Conservation (phyloP, 768 basidiomycete genomes). For the Mycena rosella region DNA sequence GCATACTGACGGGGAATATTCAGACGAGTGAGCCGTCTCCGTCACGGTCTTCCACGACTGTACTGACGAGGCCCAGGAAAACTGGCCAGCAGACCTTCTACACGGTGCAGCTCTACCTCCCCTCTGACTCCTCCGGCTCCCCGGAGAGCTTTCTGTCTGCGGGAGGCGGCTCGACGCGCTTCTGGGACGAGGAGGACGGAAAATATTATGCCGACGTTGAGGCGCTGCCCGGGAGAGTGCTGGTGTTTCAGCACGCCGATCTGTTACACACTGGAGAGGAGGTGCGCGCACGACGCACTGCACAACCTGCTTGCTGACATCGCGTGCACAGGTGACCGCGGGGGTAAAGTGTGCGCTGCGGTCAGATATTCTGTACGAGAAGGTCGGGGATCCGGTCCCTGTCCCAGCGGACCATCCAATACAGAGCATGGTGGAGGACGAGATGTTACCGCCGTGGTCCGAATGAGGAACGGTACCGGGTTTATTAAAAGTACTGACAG, state of each 20-base stretch:
- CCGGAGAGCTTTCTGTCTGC: slow-evolving; percentile 26
- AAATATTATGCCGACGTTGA: slow-evolving; percentile 28
- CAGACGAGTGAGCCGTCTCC: slow-evolving; percentile 13
- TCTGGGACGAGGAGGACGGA: slow-evolving; percentile 4
- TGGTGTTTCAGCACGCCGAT: slow-evolving; percentile 34
- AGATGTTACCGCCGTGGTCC: too few species aligned
- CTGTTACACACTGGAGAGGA: slow-evolving; percentile 34
- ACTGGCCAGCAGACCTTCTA: slow-evolving; percentile 33
- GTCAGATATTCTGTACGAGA: slow-evolving; percentile 31
- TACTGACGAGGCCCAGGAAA: background rate
- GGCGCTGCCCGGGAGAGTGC: slow-evolving; percentile 22
- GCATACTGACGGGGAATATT: slow-evolving; percentile 24
- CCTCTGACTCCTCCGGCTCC: slow-evolving; percentile 29
- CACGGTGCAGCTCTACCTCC: slow-evolving; percentile 35
- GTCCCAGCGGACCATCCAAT: background rate
- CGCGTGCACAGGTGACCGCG: slow-evolving; percentile 9
- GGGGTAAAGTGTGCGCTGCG: slow-evolving; percentile 29
- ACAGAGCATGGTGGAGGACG: too few species aligned
- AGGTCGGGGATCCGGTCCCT: slow-evolving; percentile 11
- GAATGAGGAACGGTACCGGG: too few species aligned
- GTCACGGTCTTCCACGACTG: background rate
- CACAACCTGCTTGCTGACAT: too few species aligned
- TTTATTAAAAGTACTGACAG: too few species aligned
- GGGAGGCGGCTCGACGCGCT: slow-evolving; percentile 30
- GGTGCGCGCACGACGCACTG: slow-evolving; percentile 14